Conservation (phyloP, 2,329 filamentous ascomycete genomes). For the Neoarthrinium moseri region DNA sequence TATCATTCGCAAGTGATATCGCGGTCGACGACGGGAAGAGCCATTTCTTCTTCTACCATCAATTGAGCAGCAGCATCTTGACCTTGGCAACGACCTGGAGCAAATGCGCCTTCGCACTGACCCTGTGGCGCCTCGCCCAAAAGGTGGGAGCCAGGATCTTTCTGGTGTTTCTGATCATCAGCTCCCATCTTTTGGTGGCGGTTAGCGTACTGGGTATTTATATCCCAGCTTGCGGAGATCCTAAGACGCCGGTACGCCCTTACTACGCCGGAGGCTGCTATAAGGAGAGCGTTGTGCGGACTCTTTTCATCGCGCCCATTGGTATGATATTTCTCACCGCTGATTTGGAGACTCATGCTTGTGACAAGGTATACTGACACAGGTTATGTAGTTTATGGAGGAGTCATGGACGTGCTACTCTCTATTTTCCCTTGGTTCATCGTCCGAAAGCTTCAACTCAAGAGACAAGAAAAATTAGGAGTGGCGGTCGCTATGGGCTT, state of each 20-base stretch:
- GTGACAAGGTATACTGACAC: too few relatives aligned
- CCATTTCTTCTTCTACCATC: conserved; percentile 3
- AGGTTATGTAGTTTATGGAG: conserved; percentile 1
- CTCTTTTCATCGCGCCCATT: background rate
- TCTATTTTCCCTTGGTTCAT: background rate
- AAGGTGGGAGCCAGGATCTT: background rate
- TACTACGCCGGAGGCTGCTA: background rate
- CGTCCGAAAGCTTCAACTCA: conserved; percentile 1
- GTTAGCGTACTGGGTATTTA: background rate
- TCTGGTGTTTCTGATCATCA: background rate
- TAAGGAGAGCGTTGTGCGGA: background rate
- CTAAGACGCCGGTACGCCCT: background rate
- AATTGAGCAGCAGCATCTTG: conserved; percentile 2
- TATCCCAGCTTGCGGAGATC: conserved; percentile 1
- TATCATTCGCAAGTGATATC: background rate
- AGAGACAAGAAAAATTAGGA: background rate
- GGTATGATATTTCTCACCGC: background rate
- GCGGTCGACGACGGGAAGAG: background rate
- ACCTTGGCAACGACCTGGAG: conserved; percentile 26
- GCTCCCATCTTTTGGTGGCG: background rate
- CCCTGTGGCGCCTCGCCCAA: conserved; percentile 19
- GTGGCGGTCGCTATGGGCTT: conserved; percentile 4
- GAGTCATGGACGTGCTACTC: conserved; percentile 2
- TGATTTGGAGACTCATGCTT: background rate
- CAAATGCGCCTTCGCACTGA: conserved; percentile 32